These are phyloP conservation scores for Globisporangium viniferum DNA, from an alignment of 352 stramenopile genomes.

Conservation along the genomic window DNA sequence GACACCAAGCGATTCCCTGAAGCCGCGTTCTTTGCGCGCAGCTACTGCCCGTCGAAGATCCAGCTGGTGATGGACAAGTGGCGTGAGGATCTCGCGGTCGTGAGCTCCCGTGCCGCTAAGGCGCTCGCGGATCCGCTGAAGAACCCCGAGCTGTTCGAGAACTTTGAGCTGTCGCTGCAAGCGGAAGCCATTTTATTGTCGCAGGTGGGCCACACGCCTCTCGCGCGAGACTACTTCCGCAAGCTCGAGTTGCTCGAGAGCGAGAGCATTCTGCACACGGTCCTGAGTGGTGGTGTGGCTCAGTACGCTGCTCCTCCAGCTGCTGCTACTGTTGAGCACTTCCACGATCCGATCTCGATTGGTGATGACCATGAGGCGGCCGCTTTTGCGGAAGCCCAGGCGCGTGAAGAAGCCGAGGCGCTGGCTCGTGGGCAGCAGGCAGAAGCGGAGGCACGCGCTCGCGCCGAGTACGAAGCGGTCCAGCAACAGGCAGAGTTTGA, in stretches of 20 bases:
- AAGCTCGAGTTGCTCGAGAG: conserved; percentile 63
- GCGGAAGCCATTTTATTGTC: conserved; percentile 91
- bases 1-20: conserved; percentile 95
- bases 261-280: conserved; percentile 49
- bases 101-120: conserved; percentile 91
- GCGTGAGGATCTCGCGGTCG: conserved; percentile 89
- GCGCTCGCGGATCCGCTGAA: conserved; percentile 91
- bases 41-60: conserved; percentile 96
- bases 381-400: background rate
- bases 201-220: background rate
- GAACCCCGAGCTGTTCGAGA: conserved; percentile 95
- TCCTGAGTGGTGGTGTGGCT: conserved; percentile 24
- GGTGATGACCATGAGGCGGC: background rate
- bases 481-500: conserved; percentile 18
- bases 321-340: conserved; percentile 3
- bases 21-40: conserved; percentile 98
- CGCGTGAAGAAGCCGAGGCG: background rate
- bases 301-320: background rate
- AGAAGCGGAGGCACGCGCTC: conserved; percentile 12
- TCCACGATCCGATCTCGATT: conserved; percentile 1
- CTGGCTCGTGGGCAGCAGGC: background rate
- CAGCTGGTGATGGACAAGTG: conserved; percentile 95
- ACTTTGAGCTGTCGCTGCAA: conserved; percentile 92
- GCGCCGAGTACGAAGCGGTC: conserved; percentile 15
- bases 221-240: conserved; percentile 59